Evolutionary conservation across 2,329 filamentous ascomycete genomes (phyloP).

Genomic region (Fusarium pseudonygamai): DNA sequence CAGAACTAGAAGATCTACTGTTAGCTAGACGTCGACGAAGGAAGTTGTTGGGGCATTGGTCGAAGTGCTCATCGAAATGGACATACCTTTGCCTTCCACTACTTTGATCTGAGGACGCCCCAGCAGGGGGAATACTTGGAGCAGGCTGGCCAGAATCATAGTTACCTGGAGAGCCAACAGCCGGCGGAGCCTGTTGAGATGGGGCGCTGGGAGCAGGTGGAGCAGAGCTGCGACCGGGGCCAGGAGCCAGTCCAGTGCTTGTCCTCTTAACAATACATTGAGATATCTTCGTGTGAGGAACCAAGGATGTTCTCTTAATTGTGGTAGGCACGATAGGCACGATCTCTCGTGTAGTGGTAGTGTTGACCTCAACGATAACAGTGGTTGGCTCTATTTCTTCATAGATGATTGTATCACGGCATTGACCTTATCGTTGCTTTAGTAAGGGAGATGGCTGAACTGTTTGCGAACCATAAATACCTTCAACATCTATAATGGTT

Average conservation of each 20-base stretch:
- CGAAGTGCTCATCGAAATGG: background rate
- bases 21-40: background rate
- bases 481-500: background rate
- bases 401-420: background rate
- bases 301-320: background rate
- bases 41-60: rapidly evolving
- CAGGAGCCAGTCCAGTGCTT: background rate
- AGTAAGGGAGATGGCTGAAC: too few relatives aligned
- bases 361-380: background rate
- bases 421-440: background rate
- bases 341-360: background rate
- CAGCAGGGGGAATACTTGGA: background rate
- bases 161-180: background rate
- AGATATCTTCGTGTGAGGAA: rapidly evolving
- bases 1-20: background rate
- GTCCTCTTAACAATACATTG: background rate
- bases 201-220: background rate
- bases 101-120: background rate
- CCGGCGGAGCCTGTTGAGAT: background rate
- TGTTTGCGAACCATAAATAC: background rate
- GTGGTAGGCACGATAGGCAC: background rate
- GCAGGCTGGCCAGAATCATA: background rate
- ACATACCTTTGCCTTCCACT: background rate
- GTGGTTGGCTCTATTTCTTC: background rate
- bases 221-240: background rate